Evolutionary conservation across 352 stramenopile genomes (phyloP).

Genomic region (Phytopythium chamaehyphon): DNA sequence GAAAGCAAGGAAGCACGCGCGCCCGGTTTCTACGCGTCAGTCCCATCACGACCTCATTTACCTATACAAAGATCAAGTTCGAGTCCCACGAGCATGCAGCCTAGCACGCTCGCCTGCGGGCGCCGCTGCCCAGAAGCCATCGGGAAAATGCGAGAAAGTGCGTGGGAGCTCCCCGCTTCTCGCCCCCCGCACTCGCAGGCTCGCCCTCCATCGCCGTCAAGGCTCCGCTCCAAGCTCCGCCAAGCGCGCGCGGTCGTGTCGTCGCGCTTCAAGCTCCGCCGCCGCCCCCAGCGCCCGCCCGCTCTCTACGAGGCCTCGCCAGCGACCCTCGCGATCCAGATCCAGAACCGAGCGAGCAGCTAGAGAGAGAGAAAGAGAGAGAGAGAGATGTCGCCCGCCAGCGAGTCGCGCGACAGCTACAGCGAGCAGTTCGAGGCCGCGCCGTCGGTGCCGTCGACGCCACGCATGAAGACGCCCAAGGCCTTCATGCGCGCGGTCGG

Average conservation of each 20-base stretch:
- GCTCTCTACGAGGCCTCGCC: background rate
- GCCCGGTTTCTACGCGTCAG: background rate
- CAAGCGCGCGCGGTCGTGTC: background rate
- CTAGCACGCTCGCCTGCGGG: too few species aligned
- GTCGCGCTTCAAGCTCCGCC: conserved; percentile 2
- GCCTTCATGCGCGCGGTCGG: conserved; percentile 46
- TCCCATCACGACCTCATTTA: conserved; percentile 5
- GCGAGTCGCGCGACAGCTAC: conserved; percentile 1
- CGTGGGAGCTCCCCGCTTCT: too few species aligned
- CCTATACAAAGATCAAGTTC: conserved; percentile 2
- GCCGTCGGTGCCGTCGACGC: conserved; percentile 10
- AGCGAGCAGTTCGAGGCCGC: conserved; percentile 3
- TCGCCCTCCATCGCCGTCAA: background rate
- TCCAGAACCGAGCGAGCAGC: background rate
- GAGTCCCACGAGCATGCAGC: too few species aligned
- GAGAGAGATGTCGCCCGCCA: background rate
- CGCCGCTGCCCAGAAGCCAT: background rate
- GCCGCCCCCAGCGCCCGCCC: background rate
- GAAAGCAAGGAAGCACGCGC: background rate
- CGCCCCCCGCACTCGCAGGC: conserved; percentile 8
- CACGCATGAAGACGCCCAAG: conserved; percentile 21
- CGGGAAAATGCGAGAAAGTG: too few species aligned
- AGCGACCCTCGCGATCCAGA: background rate
- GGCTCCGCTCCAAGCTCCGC: background rate
- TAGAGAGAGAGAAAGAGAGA: background rate